Conservation (phyloP, 2,329 filamentous ascomycete genomes). For the Aureobasidium sp. region DNA sequence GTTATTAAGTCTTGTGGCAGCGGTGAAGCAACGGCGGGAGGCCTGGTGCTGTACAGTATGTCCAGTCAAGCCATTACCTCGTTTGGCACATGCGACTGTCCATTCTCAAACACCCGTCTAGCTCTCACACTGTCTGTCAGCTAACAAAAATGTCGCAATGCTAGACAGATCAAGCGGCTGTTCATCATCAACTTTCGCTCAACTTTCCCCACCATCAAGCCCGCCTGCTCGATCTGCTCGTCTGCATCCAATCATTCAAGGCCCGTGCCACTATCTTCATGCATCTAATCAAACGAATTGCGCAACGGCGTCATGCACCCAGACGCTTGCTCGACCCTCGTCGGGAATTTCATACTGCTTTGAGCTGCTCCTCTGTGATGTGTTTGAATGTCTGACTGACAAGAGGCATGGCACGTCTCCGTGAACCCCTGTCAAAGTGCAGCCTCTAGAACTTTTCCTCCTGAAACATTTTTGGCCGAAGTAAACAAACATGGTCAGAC, state of each 20-base stretch:
- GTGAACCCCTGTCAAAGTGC: neutral
- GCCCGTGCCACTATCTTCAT: conserved; percentile 5
- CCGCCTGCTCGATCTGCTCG: neutral
- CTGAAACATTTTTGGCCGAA: neutral
- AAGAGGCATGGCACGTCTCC: neutral
- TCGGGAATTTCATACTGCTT: neutral
- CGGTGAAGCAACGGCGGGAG: conserved; percentile 11
- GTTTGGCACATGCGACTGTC: neutral
- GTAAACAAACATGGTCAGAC: conserved; percentile 7
- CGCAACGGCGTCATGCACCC: conserved; percentile 11
- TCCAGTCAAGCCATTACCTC: neutral
- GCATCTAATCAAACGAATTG: conserved; percentile 8
- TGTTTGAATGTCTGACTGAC: neutral
- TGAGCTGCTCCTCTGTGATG: neutral
- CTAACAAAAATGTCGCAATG: conserved; percentile 4
- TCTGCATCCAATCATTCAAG: neutral
- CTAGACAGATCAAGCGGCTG: neutral
- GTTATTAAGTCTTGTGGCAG: neutral
- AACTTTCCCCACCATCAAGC: conserved; percentile 5
- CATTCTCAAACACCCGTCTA: neutral
- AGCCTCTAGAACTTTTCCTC: neutral
- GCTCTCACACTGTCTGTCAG: neutral
- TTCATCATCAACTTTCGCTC: neutral
- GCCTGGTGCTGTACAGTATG: neutral
- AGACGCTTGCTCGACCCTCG: neutral